Evolutionary conservation across 306 rosid genomes (phyloP).

Genomic region (Abrus precatorius): DNA sequence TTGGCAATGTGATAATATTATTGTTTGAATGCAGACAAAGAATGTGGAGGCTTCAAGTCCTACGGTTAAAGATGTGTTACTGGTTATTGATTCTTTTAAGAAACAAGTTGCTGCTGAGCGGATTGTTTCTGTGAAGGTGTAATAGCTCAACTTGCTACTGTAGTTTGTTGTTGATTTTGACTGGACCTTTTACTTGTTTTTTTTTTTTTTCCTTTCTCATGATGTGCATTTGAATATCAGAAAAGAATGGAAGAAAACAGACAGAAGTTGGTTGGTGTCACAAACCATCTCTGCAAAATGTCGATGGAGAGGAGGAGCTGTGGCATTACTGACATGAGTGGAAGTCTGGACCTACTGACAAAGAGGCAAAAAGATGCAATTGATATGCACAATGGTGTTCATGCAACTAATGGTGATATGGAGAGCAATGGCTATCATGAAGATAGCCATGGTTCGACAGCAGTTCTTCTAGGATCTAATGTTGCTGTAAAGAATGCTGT

Average conservation of each 20-base stretch:
- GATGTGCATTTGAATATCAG: constrained; percentile 58
- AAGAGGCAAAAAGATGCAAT: constrained; percentile 90
- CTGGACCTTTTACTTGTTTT: constrained; percentile 23
- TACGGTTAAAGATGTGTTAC: constrained; percentile 62
- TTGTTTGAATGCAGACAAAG: constrained; percentile 53
- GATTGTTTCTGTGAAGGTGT: constrained; percentile 70
- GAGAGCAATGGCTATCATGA: constrained; percentile 74
- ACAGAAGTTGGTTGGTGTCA: constrained; percentile 71
- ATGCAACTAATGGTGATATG: constrained; percentile 65
- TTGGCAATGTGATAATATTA: constrained; percentile 11
- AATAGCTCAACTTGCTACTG: constrained; percentile 24
- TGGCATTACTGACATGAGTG: constrained; percentile 46
- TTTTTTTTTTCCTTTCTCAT: not conserved
- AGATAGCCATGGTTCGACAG: constrained; percentile 78
- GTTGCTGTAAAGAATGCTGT: constrained; percentile 92
- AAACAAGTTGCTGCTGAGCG: constrained; percentile 76
- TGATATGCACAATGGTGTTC: constrained; percentile 84
- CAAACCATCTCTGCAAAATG: constrained; percentile 63
- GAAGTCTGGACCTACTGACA: constrained; percentile 68
- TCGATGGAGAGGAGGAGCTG: constrained; percentile 68
- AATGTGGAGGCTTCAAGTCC: constrained; percentile 52
- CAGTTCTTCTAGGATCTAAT: constrained; percentile 95
- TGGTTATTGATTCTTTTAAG: constrained; percentile 80
- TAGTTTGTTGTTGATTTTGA: constrained; percentile 35
- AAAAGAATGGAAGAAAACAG: constrained; percentile 84